Base-by-base conservation (phyloP, 176 grass and related monocot genomes). In the Oryza rufipogon region DNA sequence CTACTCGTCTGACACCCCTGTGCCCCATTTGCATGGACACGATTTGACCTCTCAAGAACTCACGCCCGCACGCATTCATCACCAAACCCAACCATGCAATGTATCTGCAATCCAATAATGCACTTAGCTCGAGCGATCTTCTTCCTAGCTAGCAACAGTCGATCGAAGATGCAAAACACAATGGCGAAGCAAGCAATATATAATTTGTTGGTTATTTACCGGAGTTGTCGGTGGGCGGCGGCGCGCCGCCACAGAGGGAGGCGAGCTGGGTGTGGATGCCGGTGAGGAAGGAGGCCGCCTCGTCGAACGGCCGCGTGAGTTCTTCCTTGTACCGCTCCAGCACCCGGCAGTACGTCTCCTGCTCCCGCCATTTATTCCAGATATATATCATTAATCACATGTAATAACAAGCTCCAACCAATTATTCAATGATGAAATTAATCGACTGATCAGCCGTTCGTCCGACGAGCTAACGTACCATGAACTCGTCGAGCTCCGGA, bases 401-500 rank as follows among this genome's bases (percentile, higher is more conserved):
- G 89, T 91, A 91, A 91, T 91, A 91, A 91, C 85, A 75, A 12
- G 14, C 5, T 5, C 9, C 49, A 41, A 11, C 48, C 26, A 69
- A 87, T 28, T 28, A 32, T 69, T 58, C 30, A 75, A 28, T 11
- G 7, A 45, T 45, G 45, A 12, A 47, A 15, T 0, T 54, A 15
- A 3, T 54, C 15, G 60, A 28, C 12, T 46, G 44, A 38, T 38
- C 36, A 46, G 44, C 3, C 34, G 4, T 3, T 9, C 44, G 2
- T 10, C 44, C 9, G n/a, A 16, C 34, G 6, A 44, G 58, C 58
- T 80, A 38, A 20, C 58, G 75, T 6, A 99, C 96, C 96, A 99
- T 99, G 90, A 99, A 99, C 33, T 94, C 90, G 87, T 99, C 96
- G 47, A 99, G 96, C 91, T 99, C 93, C 1, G 93, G 96, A 89